These are phyloP conservation scores for Nakaseomyces kungkrabaensis DNA, from an alignment of 1,139 yeast genomes.

Conservation along the genomic window DNA sequence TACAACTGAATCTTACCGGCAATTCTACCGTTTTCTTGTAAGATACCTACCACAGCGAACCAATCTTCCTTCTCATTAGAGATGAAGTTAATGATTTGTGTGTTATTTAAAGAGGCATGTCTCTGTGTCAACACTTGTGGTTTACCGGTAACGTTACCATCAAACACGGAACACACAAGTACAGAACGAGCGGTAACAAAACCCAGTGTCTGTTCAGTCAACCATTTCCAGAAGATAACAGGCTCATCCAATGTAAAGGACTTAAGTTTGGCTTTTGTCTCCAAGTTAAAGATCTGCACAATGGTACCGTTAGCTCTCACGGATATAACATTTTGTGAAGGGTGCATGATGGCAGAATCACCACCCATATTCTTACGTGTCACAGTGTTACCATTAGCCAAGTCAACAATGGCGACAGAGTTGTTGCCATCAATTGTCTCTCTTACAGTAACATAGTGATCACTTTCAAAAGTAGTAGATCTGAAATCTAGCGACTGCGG, in stretches of 20 bases:
- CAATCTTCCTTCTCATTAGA: slow-evolving; percentile 76
- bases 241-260: slow-evolving; percentile 82
- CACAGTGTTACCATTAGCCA: slow-evolving; percentile 63
- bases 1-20: slow-evolving; percentile 94
- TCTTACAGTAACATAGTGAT: slow-evolving; percentile 79
- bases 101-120: slow-evolving; percentile 66
- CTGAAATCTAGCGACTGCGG: slow-evolving; percentile 81
- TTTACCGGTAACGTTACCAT: slow-evolving; percentile 61
- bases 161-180: slow-evolving; percentile 77
- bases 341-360: slow-evolving; percentile 96
- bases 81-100: slow-evolving; percentile 86
- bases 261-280: slow-evolving; percentile 78
- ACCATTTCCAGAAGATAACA: slow-evolving; percentile 95
- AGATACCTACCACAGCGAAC: slow-evolving; percentile 93
- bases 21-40: slow-evolving; percentile 89
- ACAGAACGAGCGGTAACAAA: slow-evolving; percentile 70
- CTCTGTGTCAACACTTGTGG: slow-evolving; percentile 77
- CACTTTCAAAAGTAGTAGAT: slow-evolving; percentile 90
- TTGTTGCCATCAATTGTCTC: slow-evolving; percentile 70
- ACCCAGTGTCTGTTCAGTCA: slow-evolving; percentile 63
- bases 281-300: slow-evolving; percentile 85
- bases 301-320: slow-evolving; percentile 95
- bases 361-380: slow-evolving; percentile 92
- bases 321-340: slow-evolving; percentile 76
- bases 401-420: slow-evolving; percentile 85